Conservation (phyloP, 208 protist species). For the Leishmania martiniquensis region DNA sequence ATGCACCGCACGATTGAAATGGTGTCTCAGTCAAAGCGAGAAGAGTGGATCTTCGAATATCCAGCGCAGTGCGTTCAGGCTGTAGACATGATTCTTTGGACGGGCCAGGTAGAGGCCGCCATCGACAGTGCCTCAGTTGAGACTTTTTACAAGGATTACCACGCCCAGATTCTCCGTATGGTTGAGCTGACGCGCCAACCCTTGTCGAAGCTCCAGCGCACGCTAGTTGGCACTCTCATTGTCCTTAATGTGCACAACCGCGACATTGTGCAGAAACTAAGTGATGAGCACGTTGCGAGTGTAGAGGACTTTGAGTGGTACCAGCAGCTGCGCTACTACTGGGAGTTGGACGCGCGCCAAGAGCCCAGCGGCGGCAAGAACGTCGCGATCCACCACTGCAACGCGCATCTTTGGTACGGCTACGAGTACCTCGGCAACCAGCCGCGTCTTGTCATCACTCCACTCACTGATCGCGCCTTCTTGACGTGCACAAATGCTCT, state of each 20-base stretch:
- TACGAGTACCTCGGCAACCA: constrained; percentile 98
- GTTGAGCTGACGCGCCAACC: constrained; percentile 91
- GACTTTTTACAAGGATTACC: constrained; percentile 80
- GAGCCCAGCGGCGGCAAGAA: constrained; percentile 63
- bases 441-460: constrained; percentile 96
- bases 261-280: constrained; percentile 93
- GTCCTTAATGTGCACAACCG: constrained; percentile 96
- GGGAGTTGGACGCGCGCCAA: constrained; percentile 66
- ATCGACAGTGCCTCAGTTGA: constrained; percentile 57
- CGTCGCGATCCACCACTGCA: constrained; percentile 90
- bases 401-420: constrained; percentile 92
- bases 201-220: constrained; percentile 91
- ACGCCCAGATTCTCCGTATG: constrained; percentile 87
- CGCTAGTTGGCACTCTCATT: constrained; percentile 94
- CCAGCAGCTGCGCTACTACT: constrained; percentile 96
- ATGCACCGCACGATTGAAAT: constrained; percentile 82
- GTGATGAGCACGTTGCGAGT: constrained; percentile 44
- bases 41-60: constrained; percentile 94
- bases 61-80: constrained; percentile 95
- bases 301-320: constrained; percentile 94
- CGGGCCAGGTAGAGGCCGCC: constrained; percentile 89
- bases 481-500: constrained; percentile 94
- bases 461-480: constrained; percentile 96
- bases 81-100: constrained; percentile 95
- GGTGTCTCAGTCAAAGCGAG: constrained; percentile 63